A percentile compares a stretch with the other conserved stretches of the same genome.
Conservation (phyloP, 23 red algal species). For the Pyropia yezoensis region DNA sequence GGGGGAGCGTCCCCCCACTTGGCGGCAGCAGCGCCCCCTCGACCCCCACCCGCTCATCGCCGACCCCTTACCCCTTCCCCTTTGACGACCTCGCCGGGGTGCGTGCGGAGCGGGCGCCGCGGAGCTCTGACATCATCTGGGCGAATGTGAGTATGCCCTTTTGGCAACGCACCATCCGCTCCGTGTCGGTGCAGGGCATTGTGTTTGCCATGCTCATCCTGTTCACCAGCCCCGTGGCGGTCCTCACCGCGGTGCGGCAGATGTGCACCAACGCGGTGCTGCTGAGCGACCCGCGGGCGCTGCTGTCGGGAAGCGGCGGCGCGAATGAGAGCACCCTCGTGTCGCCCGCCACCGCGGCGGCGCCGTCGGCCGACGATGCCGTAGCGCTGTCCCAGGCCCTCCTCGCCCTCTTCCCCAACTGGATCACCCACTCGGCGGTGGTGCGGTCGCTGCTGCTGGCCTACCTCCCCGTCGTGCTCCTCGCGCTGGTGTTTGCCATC, state of each 20-base stretch:
- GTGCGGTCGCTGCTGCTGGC: constrained; percentile 58
- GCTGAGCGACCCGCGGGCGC: constrained; percentile 39
- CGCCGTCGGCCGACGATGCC: constrained; percentile 10
- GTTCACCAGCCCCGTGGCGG: constrained; percentile 70
- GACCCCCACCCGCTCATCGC: no score
- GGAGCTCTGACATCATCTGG: constrained; percentile 77
- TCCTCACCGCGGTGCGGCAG: constrained; percentile 63
- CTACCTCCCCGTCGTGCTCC: constrained; percentile 78
- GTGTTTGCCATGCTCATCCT: constrained; percentile 57
- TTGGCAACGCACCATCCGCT: constrained; percentile 55
- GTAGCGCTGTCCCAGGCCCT: constrained; percentile 33
- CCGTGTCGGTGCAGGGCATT: constrained; percentile 59
- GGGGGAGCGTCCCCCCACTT: no score
- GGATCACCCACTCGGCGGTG: constrained; percentile 41
- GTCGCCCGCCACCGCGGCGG: not conserved
- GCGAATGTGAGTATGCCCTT: constrained; percentile 66
- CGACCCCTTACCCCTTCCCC: not conserved
- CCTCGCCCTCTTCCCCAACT: constrained; percentile 36
- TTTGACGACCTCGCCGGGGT: constrained; percentile 6
- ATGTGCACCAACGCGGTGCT: constrained; percentile 47
- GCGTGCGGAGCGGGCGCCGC: constrained; percentile 69
- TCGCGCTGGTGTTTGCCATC: constrained; percentile 64
- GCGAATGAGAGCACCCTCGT: not conserved
- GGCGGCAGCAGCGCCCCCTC: no score
- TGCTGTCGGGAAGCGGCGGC: constrained; percentile 8